Conservation (phyloP, 441 rosid genomes). For the Jatropha multifida region DNA sequence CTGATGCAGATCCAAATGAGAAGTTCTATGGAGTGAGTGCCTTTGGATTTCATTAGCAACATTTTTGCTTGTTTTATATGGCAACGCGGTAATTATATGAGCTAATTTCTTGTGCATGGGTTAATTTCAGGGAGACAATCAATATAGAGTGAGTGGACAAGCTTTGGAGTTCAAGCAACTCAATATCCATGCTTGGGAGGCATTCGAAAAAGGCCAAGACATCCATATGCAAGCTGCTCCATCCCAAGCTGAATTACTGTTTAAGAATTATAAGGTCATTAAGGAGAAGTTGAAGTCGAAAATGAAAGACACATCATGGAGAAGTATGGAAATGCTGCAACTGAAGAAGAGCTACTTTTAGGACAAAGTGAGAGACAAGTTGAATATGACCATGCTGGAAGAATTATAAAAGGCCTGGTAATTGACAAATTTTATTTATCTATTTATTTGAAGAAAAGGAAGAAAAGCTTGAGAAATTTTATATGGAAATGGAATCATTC, state of each 20-base stretch:
- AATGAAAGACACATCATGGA: constrained; percentile 69
- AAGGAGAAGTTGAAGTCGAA: constrained; percentile 63
- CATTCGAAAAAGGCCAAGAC: constrained; percentile 89
- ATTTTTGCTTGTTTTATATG: not conserved
- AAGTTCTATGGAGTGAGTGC: constrained; percentile 46
- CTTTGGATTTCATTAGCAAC: not conserved
- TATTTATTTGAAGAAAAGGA: not conserved
- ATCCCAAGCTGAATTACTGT: constrained; percentile 76
- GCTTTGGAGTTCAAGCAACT: constrained; percentile 81
- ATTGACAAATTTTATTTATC: not conserved
- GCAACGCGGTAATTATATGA: not conserved
- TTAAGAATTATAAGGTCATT: constrained; percentile 56
- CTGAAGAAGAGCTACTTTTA: constrained; percentile 47
- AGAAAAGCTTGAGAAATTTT: not conserved
- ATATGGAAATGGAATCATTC: not conserved
- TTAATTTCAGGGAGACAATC: constrained; percentile 60
- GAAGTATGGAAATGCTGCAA: constrained; percentile 84
- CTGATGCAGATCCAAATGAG: constrained; percentile 60
- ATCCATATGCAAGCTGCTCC: constrained; percentile 93
- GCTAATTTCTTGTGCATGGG: not conserved
- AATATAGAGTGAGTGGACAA: constrained; percentile 77
- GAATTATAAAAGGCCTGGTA: constrained; percentile 60
- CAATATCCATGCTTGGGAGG: constrained; percentile 77
- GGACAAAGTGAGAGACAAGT: constrained; percentile 17
- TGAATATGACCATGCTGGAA: constrained; percentile 45